Evolutionary conservation across 139 green algal genomes (phyloP).

Genomic region (Nannochloris sp.): DNA sequence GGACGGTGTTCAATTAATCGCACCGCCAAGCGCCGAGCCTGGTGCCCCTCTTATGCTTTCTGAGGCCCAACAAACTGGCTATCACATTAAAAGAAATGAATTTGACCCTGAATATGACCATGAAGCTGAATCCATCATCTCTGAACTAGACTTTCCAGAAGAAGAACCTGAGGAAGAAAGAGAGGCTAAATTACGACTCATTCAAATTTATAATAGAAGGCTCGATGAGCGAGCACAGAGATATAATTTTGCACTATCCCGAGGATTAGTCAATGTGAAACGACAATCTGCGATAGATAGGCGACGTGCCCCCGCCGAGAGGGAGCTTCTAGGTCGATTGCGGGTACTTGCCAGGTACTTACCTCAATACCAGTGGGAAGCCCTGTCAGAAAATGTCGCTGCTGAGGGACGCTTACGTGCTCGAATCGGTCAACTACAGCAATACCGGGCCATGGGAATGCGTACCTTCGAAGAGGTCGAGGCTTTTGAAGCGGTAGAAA

Average conservation of each 20-base stretch:
- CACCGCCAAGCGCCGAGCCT: neutral
- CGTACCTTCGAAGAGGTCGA: conserved; percentile 68
- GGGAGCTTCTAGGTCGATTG: conserved; percentile 55
- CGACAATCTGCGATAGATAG: conserved; percentile 47
- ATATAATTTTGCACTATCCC: conserved; percentile 63
- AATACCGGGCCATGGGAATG: conserved; percentile 56
- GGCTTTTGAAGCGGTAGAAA: conserved; percentile 36
- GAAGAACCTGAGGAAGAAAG: conserved; percentile 1
- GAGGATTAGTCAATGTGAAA: conserved; percentile 63
- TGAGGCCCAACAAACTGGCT: conserved; percentile 59
- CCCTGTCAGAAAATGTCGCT: conserved; percentile 63
- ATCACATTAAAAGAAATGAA: conserved; percentile 80
- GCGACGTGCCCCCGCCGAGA: conserved; percentile 51
- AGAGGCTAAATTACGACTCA: neutral
- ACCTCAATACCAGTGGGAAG: conserved; percentile 61
- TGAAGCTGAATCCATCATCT: conserved; percentile 71
- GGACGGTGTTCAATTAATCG: no score
- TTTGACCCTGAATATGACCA: conserved; percentile 94
- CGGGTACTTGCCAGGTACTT: conserved; percentile 78
- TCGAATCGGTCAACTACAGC: conserved; percentile 77
- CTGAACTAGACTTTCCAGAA: conserved; percentile 52
- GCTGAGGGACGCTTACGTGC: conserved; percentile 71
- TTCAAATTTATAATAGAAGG: conserved; percentile 81
- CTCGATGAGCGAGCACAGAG: conserved; percentile 57
- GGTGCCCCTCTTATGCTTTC: neutral